Evolutionary conservation across 352 stramenopile genomes (phyloP).

Genomic region (Thalassiosira gravida): DNA sequence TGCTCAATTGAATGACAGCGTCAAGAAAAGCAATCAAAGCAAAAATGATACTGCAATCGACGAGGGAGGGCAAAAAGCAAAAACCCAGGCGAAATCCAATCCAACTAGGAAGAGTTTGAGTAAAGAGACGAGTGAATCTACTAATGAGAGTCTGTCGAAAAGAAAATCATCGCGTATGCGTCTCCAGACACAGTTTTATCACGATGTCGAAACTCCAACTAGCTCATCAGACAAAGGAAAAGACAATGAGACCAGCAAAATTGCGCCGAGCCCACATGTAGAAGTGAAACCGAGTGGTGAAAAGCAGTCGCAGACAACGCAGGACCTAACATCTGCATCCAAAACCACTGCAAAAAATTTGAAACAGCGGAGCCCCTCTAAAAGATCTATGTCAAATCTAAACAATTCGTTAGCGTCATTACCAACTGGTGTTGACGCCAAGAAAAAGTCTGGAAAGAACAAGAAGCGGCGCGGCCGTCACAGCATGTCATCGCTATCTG

Average conservation of each 20-base stretch:
- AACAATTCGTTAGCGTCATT: constrained; percentile 1
- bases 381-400: constrained; percentile 10
- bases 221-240: constrained; percentile 7
- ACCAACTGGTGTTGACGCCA: neutral
- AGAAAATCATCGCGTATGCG: constrained; percentile 38
- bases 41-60: neutral
- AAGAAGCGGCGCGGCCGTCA: constrained; percentile 30
- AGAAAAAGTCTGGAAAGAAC: constrained; percentile 18
- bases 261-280: neutral
- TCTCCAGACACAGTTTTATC: constrained; percentile 43
- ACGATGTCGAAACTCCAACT: constrained; percentile 23
- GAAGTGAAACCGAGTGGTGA: constrained; percentile 2
- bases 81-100: constrained; percentile 3
- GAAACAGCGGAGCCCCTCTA: constrained; percentile 19
- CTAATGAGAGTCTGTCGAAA: constrained; percentile 5
- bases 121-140: constrained; percentile 4
- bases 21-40: neutral
- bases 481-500: constrained; percentile 24
- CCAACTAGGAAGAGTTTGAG: neutral
- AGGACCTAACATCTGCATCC: neutral
- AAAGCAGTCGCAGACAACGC: neutral
- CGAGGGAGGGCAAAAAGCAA: constrained; percentile 1
- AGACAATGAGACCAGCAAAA: neutral
- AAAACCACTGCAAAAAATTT: neutral
- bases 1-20: no score